Conservation (phyloP, 2,329 filamentous ascomycete species). For the Fusarium heterosporum region DNA sequence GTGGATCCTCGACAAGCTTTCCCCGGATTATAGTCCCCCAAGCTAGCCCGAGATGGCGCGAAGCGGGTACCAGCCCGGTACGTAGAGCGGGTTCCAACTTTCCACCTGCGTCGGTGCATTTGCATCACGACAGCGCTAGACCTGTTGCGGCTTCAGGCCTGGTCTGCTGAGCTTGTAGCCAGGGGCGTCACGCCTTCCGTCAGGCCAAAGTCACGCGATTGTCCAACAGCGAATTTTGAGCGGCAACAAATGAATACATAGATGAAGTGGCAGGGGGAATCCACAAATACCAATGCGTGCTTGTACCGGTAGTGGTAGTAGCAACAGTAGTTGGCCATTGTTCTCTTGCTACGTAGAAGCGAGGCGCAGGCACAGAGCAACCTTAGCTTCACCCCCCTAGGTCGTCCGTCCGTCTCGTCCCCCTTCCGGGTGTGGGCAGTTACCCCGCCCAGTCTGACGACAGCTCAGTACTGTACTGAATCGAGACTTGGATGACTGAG, state of each 20-base stretch:
- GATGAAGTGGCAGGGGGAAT: background rate
- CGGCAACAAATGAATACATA: background rate
- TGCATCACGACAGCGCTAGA: conserved; percentile 37
- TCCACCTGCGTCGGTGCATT: conserved; percentile 15
- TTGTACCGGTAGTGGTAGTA: conserved; percentile 18
- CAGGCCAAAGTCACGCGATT: conserved; percentile 51
- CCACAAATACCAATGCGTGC: conserved; percentile 15
- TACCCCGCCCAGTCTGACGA: conserved; percentile 61
- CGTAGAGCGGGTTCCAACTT: conserved; percentile 22
- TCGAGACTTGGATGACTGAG: conserved; percentile 36
- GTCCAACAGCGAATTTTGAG: conserved; percentile 25
- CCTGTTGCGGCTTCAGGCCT: conserved; percentile 39
- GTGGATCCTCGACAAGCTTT: conserved; percentile 51
- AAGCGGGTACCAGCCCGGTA: conserved; percentile 46
- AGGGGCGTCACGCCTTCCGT: conserved; percentile 47
- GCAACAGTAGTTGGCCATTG: conserved; percentile 7
- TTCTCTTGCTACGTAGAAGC: no score
- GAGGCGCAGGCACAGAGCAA: conserved; percentile 24
- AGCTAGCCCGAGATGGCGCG: conserved; percentile 29
- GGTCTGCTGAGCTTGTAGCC: conserved; percentile 47
- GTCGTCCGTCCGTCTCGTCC: conserved; percentile 18
- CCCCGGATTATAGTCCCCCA: conserved; percentile 49
- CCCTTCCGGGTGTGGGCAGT: conserved; percentile 43
- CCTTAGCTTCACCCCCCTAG: conserved; percentile 30
- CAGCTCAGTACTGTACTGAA: conserved; percentile 44